Conservation (phyloP, 1,139 yeast genomes). For the Candida pseudoviswanathii region DNA sequence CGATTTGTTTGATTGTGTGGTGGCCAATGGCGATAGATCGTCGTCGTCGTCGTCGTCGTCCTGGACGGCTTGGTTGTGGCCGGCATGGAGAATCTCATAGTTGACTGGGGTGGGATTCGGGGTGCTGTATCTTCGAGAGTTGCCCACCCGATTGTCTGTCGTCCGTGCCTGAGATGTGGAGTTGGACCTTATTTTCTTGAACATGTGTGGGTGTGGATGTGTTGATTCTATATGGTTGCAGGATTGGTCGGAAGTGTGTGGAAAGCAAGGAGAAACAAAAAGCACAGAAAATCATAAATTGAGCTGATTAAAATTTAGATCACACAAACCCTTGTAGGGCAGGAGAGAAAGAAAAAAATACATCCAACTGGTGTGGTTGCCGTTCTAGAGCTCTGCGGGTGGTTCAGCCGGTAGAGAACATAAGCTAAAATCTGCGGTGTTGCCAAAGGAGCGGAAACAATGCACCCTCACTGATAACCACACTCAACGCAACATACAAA, state of each 20-base stretch:
- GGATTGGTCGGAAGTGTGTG: neutral
- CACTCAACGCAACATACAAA: neutral
- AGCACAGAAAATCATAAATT: neutral
- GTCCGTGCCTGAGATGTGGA: constrained; percentile 4
- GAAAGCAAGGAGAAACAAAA: neutral
- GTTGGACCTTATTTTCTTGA: constrained; percentile 10
- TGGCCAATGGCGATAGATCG: constrained; percentile 6
- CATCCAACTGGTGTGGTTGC: too few species aligned
- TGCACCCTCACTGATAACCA: too few species aligned
- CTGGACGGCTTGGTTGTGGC: neutral
- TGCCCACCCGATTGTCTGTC: neutral
- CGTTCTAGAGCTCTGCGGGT: too few species aligned
- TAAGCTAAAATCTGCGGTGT: too few species aligned
- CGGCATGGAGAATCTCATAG: constrained; percentile 9
- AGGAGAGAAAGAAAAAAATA: too few species aligned
- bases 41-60: neutral
- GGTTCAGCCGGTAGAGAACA: too few species aligned
- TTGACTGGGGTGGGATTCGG: constrained; percentile 3
- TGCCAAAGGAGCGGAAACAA: too few species aligned
- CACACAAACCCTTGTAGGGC: neutral
- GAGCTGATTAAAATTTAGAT: too few species aligned
- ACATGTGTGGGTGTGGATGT: constrained; percentile 5
- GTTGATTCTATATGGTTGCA: neutral
- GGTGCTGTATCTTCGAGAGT: constrained; percentile 10
- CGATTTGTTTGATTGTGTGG: constrained; percentile 11